These are phyloP conservation scores for Globisporangium emineosum DNA, from an alignment of 352 stramenopile genomes.

Conservation along the genomic window DNA sequence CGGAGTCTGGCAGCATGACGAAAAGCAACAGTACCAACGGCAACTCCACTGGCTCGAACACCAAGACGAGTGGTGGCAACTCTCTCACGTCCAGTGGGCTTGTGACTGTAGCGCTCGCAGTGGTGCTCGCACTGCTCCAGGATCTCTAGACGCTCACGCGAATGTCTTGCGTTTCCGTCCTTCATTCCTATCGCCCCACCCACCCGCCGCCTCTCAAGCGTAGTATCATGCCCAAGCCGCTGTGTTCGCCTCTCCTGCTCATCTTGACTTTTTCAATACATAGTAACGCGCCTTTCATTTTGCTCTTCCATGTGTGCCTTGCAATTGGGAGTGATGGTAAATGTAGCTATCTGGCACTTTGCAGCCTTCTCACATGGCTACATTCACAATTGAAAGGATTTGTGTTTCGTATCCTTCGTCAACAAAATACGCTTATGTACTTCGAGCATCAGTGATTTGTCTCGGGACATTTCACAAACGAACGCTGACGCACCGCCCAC, in stretches of 20 bases:
- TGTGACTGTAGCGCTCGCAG: not conserved
- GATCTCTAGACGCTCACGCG: constrained; percentile 12
- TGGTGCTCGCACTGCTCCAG: constrained; percentile 9
- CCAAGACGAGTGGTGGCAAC: not conserved
- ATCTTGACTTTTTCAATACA: not conserved
- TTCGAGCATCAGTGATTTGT: not conserved
- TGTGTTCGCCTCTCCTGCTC: not conserved
- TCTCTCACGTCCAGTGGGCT: not conserved
- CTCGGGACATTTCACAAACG: not conserved
- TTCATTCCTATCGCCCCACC: not conserved
- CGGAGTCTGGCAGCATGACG: not conserved
- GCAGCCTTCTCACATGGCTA: too few relatives aligned
- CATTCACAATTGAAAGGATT: too few relatives aligned
- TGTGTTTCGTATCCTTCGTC: too few relatives aligned
- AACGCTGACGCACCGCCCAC: not conserved
- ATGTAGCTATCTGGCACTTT: too few relatives aligned
- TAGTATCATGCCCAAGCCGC: not conserved
- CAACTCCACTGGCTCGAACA: not conserved
- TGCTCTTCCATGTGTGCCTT: too few relatives aligned
- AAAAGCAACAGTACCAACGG: not conserved
- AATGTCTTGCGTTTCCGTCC: not conserved
- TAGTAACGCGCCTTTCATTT: not conserved
- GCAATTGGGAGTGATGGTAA: too few relatives aligned
- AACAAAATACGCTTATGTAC: too few relatives aligned
- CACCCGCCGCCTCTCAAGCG: not conserved